Base-by-base conservation (phyloP, 169 alveolate genomes). In the Eimeria maxima region DNA sequence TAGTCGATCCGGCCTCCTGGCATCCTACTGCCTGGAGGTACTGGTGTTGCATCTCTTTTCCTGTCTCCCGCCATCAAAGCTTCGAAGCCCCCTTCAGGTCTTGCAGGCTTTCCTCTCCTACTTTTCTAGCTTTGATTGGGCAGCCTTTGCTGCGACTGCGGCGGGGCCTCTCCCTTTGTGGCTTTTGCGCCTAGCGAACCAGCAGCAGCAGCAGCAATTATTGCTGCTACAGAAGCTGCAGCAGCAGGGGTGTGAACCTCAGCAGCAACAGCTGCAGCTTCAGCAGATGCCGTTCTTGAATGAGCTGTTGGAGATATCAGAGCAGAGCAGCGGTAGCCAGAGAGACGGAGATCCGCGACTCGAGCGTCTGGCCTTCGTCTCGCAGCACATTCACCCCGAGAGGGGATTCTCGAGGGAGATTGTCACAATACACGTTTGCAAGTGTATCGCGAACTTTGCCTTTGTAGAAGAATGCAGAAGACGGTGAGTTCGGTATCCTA, bases 121-220 rank as follows among this genome's bases (percentile, higher is more conserved):
- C 81, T 95, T 60, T 60, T 81, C 97, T 29, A 57, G 63, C 47
- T 95, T 95, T 60, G 87, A 80, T 89, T 95, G 97, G 97, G 95
- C 94, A 27, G 47, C 63, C 84, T 86, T 55, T 29, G 97, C 96
- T 16, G 97, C 95, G 57, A 95, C 97, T 4, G 94, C 89, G 27
- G 94, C 96, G 53, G 97, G 97, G 29, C 91, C 96, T n/a, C 95
- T 95, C 33, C 97, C 95, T 42, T 63, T 95, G 84, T 67, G 84
- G 94, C 84, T 65, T 57, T 44, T 88, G 94, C 94, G 94, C 57
- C 53, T 29, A 18, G 94, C 94, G 24, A 88, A 63, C 27, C 94
- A 47, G 60, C 94, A 63, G 84, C 94, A 67, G 71, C 94, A 67
- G 69, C 93, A 33, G 60, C 93, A 84, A 44, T 27, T 42, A 45